These are phyloP conservation scores for Acanthamoeba triangularis DNA, from an alignment of 208 protist species.

Conservation along the genomic window DNA sequence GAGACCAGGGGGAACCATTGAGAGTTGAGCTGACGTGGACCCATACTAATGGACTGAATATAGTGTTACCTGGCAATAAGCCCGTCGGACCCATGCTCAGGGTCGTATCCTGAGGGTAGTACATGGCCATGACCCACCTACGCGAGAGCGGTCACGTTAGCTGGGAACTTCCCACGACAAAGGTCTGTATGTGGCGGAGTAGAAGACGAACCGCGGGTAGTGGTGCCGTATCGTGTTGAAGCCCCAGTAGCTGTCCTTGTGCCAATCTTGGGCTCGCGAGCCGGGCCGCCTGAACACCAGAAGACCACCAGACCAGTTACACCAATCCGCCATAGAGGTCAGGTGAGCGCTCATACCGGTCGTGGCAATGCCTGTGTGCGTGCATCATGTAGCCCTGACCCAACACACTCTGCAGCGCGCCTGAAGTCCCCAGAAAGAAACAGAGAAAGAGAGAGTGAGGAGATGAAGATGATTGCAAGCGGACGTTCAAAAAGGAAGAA, in stretches of 20 bases:
- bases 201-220: conserved; percentile 16
- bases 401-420: conserved; percentile 22
- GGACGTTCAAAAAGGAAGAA: no score
- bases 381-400: conserved; percentile 68
- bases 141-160: not conserved
- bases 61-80: not conserved
- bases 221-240: conserved; percentile 13
- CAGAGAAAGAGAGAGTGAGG: not conserved
- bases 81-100: conserved; percentile 51
- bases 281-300: conserved; percentile 6
- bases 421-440: not conserved
- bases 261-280: conserved; percentile 2
- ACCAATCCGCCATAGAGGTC: no score
- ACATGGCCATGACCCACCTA: conserved; percentile 78
- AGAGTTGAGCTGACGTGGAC: no score
- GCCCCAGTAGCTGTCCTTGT: conserved; percentile 72
- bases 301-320: no score
- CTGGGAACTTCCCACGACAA: not conserved
- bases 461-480: not conserved
- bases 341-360: not conserved
- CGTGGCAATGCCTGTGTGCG: conserved; percentile 62
- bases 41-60: no score
- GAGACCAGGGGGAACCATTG: not conserved
- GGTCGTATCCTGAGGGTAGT: conserved; percentile 68
- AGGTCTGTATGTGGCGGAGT: no score